These are phyloP conservation scores for Collybia sordida DNA, from an alignment of 768 basidiomycete genomes.

Conservation along the genomic window DNA sequence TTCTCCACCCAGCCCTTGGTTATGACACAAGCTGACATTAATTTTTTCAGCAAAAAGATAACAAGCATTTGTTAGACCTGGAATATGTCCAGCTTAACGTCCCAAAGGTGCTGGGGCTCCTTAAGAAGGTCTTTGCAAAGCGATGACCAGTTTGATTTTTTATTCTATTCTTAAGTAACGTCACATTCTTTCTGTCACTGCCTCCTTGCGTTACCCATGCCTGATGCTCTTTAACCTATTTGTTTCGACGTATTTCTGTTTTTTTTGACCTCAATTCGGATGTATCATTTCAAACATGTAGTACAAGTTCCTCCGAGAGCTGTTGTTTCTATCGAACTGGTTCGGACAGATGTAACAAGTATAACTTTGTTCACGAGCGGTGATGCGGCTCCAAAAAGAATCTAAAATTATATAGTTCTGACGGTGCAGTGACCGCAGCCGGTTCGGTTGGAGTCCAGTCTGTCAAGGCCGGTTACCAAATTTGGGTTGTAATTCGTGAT, in stretches of 20 bases:
- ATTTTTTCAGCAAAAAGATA: constrained; percentile 89
- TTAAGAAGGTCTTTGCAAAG: constrained; percentile 94
- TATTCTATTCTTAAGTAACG: constrained; percentile 28
- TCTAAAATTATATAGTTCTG: no score
- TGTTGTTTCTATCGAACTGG: constrained; percentile 15
- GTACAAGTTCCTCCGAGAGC: constrained; percentile 20
- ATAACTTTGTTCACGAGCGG: background rate
- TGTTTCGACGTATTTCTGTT: constrained; percentile 12
- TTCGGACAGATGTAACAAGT: background rate
- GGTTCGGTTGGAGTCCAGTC: background rate
- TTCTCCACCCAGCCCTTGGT: background rate
- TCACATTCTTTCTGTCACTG: constrained; percentile 13
- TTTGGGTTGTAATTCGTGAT: no score
- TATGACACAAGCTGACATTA: background rate
- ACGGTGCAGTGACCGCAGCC: no score
- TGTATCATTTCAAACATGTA: constrained; percentile 35
- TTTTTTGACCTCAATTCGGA: constrained; percentile 22
- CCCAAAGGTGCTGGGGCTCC: constrained; percentile 85
- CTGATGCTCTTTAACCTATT: constrained; percentile 12
- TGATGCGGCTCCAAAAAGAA: no score
- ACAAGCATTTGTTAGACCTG: constrained; percentile 92
- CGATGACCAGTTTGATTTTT: constrained; percentile 46
- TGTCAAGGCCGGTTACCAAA: no score
- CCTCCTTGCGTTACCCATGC: constrained; percentile 15
- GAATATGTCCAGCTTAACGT: constrained; percentile 99